Evolutionary conservation across 257 asterid genomes (phyloP), one percentile per base, ranked within the genome.

Genomic region (Solanum paucissectum): DNA sequence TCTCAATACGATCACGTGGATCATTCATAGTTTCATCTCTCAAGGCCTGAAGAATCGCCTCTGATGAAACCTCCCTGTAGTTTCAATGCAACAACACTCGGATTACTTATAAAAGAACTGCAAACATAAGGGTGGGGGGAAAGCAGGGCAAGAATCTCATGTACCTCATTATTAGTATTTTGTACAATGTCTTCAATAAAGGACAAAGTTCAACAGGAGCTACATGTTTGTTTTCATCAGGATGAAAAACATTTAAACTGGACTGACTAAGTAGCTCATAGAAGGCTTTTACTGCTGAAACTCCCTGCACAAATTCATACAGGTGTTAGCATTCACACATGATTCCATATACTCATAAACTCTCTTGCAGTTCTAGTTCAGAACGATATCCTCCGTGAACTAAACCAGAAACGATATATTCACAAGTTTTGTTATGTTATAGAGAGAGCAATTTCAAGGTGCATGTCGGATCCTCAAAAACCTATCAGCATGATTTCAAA

Each of bases 201-300:
- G 98, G 98, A 89, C 98, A 95, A 25, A 95, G 94, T 90, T 95
- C 98, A 3, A 95, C 98, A 0, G 96, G 98, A 62, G 98, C 98
- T 9, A 94, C 93, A 0, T 93, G 94, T 93, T 94, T 95, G 91
- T 95, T 94, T 37, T 91, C 94, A 27, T 89, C 95, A 0, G 98
- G 98, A 89, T 94, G 98, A 90, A 92, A 34, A 18, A 95, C 90
- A 37, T 90, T 95, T 76, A 95, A 90, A 62, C 96, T 93, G n/a
- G 95, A 88, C 87, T 95, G 98, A 89, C 98, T 94, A 38, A 95
- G 91, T 74, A 95, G 95, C 88, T 94, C 95, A 66, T 94, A 95
- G 90, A 95, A 95, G 46, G 98, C 98, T 92, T 92, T 94, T 29
- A 95, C 95, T 34, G 98, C 98, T 25, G 98, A 95, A 77, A 95